Base-by-base conservation (phyloP, 2,329 filamentous ascomycete genomes). In the Calonectria hawksworthii region DNA sequence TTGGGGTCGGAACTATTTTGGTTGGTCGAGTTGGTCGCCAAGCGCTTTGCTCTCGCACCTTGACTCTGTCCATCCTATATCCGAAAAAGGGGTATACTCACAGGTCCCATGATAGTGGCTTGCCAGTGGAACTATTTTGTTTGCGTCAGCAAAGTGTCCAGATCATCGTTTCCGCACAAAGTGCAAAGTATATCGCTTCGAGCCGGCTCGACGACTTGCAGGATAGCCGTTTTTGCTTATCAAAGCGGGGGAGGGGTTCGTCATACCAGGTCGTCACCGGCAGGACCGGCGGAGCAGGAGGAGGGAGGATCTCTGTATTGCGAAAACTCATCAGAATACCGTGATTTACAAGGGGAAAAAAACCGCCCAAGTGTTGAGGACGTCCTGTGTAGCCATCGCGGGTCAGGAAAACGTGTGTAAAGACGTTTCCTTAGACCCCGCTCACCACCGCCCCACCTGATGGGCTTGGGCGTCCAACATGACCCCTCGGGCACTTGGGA, bases 71-170 rank as follows among this genome's bases (percentile, higher is more conserved):
- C 71, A 73, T 54, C 38, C 47, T 67, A 66, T 69, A 51, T 54
- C 32, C 47, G 70, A 70, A 63, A 41, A 41, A 67, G 52, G 73
- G 59, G 63, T 18, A 80, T 80, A 83, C 95, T 93, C 93, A 98
- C 95, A 86, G 97, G 97, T 88, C 97, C 97, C 97, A 99, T 99
- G 86, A 99, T 99, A 68, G 97, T 99, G 84, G 97, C 97, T 93
- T 99, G 97, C 97, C 97, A 99, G 93, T 99, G 97, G 86, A 99
- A 99, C 96, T 99, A 83, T 83, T 73, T 50, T 30, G 50, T 68
- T 23, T 52, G 21, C 81, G 85, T 73, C 4, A 85, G 80, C 64
- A 26, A 63, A 34, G 30, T 77, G 26, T 66, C 78, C 59, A 26
- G 23, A 63, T 71, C 28, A 11, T 23, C 18, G 32, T 36, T 56